Percentiles rank a stretch among this genome's conserved stretches.
These are phyloP conservation scores for Trichosporon asahii DNA, from an alignment of 1,284 basidiomycete genomes.

Conservation along the genomic window DNA sequence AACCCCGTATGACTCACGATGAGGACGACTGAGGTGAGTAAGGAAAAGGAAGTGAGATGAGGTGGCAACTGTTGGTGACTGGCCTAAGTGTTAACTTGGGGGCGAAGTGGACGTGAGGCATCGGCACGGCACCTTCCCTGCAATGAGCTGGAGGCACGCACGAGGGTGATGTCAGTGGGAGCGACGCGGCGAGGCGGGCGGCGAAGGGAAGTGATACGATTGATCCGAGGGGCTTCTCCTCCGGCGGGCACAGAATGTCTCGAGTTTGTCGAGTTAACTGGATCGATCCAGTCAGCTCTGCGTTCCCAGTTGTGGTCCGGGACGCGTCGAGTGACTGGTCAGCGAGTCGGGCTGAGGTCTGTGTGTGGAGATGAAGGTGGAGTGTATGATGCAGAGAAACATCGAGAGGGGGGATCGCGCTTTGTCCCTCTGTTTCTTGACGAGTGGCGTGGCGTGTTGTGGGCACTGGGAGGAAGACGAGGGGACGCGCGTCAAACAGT, in stretches of 20 bases:
- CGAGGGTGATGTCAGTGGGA: background rate
- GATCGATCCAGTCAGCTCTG: background rate
- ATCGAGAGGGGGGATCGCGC: background rate
- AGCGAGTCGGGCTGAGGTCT: background rate
- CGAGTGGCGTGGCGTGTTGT: background rate
- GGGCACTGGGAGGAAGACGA: background rate
- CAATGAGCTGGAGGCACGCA: background rate
- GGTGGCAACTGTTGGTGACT: background rate
- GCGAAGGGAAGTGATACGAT: background rate
- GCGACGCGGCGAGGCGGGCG: background rate
- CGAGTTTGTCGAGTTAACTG: background rate
- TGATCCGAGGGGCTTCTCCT: background rate
- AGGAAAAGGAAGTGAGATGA: background rate
- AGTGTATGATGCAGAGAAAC: background rate
- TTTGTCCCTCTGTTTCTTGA: constrained; percentile 7
- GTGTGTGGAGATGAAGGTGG: background rate
- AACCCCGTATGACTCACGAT: background rate
- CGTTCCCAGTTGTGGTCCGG: background rate
- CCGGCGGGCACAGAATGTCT: background rate
- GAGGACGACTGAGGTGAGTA: background rate
- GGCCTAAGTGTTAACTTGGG: background rate
- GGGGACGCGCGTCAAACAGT: background rate
- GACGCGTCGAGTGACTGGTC: background rate
- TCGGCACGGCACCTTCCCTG: background rate
- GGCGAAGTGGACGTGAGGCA: background rate